Evolutionary conservation across 345 rosid genomes (phyloP), one percentile per base, ranked within the genome.

Genomic region (Acer saccharum): DNA sequence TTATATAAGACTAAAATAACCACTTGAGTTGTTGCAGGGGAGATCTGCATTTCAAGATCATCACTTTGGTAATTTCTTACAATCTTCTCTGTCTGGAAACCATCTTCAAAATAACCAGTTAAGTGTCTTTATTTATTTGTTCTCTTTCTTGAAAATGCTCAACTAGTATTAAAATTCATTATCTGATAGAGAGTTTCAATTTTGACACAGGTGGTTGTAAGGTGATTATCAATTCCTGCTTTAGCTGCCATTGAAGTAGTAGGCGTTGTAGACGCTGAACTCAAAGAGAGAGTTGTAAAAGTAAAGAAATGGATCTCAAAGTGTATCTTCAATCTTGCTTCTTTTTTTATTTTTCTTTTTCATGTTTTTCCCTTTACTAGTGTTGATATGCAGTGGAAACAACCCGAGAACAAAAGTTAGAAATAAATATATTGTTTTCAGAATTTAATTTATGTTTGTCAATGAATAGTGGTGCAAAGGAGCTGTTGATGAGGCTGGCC

Each of bases 71-170:
- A 35, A 35, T 55, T 86, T 79, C 83, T 71, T 73, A 5, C 86
- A 83, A 71, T 74, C 90, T 81, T 65, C 84, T 18, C 76, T 58
- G 17, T 80, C 91, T 43, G 85, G 81, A 77, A 84, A 82, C 77
- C 86, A 87, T 63, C 58, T 84, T 64, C 88, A 78, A 66, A 82
- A 83, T 62, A 82, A 88, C 84, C 93, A 87, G 95, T 88, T 86
- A 55, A 84, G 88, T 75, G 63, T 2, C 52, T 61, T 25, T 18
- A 29, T 29, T 29, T 6, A 23, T 58, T 21, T 70, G 20, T 23
- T 62, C 48, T n/a, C 2, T 10, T 35, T 35, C 39, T 4, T 35
- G 39, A 35, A 35, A 4, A 35, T 35, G 39, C 39, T 4, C 25
- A 23, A 23, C 25, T 23, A 23, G 25, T 23, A 23, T 35, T 35